Evolutionary conservation across 2,329 filamentous ascomycete species (phyloP).

Genomic region (Myriosclerotinia duriaeana): DNA sequence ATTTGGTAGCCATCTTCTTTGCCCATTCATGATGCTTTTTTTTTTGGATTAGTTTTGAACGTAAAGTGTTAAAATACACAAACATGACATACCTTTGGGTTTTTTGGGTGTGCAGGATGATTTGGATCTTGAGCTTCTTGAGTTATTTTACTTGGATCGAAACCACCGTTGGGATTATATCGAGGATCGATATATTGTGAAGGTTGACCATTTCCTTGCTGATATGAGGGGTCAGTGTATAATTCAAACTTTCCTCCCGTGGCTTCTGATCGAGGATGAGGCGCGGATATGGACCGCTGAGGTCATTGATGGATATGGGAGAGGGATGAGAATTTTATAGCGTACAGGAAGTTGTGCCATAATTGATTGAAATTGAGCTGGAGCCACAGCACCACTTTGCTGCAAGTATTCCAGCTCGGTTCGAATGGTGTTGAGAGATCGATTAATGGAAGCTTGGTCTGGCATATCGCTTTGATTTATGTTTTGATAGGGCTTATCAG

Average conservation of each 20-base stretch:
- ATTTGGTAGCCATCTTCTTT: constrained; percentile 33
- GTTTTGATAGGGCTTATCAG: not conserved
- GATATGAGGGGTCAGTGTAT: not conserved
- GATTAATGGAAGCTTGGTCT: constrained; percentile 36
- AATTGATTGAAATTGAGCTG: constrained; percentile 40
- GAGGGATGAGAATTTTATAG: rapidly evolving
- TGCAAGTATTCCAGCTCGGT: constrained; percentile 39
- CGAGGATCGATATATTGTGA: constrained; percentile 36
- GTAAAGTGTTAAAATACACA: rapidly evolving
- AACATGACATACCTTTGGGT: constrained; percentile 33
- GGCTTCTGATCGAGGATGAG: not conserved
- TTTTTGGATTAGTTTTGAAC: constrained; percentile 9
- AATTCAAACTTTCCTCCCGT: not conserved
- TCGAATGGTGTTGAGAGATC: constrained; percentile 34
- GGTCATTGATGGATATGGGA: not conserved
- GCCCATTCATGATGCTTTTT: constrained; percentile 38
- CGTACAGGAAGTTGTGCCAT: constrained; percentile 41
- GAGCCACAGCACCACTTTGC: constrained; percentile 36
- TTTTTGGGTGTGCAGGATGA: constrained; percentile 38
- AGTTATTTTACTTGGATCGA: constrained; percentile 31
- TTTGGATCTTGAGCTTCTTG: constrained; percentile 39
- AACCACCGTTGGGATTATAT: constrained; percentile 32
- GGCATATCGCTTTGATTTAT: constrained; percentile 30
- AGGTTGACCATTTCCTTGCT: constrained; percentile 34
- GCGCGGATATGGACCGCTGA: not conserved